These are phyloP conservation scores for Aureobasidium sp. DNA, from an alignment of 2,329 filamentous ascomycete species.

Conservation along the genomic window DNA sequence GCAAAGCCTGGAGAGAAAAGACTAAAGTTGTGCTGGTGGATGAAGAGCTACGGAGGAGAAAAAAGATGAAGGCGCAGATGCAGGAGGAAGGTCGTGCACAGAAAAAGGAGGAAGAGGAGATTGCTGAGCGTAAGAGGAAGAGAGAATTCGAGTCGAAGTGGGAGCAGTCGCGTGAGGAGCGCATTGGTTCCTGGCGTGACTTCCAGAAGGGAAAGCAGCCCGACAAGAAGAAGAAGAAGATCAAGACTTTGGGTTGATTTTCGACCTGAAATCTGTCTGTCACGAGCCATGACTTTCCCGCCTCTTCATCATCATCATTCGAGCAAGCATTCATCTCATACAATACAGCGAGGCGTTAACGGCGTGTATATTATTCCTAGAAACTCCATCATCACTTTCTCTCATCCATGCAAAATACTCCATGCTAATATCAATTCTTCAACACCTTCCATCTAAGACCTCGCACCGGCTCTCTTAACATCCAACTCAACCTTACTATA, in stretches of 20 bases:
- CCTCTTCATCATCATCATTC: neutral
- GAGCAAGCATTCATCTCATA: neutral
- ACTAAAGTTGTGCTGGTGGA: constrained; percentile 83
- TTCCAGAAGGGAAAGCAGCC: constrained; percentile 61
- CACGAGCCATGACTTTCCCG: neutral
- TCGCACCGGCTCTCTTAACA: constrained; percentile 28
- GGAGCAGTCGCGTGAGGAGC: constrained; percentile 84
- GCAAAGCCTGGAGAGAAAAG: constrained; percentile 82
- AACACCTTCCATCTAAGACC: neutral
- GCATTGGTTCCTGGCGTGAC: constrained; percentile 89
- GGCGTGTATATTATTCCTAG: neutral
- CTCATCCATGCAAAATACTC: neutral
- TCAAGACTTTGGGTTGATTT: constrained; percentile 42
- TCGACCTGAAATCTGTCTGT: too few relatives aligned
- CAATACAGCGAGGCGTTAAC: constrained; percentile 1
- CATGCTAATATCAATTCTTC: neutral
- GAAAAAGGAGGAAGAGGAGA: constrained; percentile 74
- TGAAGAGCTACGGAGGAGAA: constrained; percentile 73
- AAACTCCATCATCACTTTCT: neutral
- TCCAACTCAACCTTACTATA: constrained; percentile 51
- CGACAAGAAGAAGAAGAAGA: constrained; percentile 34
- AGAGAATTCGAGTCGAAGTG: constrained; percentile 89
- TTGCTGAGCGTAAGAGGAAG: constrained; percentile 52
- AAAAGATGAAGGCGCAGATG: constrained; percentile 88
- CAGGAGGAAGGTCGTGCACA: constrained; percentile 91